These are phyloP conservation scores for Magnolia officinalis DNA, from an alignment of 164 flowering plant genomes.

Conservation along the genomic window DNA sequence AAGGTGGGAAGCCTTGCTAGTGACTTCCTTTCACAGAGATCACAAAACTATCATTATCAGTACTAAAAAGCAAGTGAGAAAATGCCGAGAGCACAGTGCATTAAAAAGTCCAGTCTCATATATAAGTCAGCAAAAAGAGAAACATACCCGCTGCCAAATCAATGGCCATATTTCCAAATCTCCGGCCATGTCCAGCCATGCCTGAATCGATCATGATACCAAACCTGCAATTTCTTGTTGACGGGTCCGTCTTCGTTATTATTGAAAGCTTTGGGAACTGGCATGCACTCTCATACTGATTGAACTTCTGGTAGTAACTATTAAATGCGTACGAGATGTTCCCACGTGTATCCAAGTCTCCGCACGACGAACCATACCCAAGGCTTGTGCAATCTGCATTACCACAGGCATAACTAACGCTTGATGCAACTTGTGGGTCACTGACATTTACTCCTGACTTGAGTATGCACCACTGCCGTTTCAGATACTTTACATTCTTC, in stretches of 20 bases:
- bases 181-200: neutral
- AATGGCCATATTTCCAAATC: neutral
- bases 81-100: neutral
- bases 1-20: neutral
- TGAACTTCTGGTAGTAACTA: conserved; percentile 6
- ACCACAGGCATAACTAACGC: conserved; percentile 9
- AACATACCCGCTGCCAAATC: neutral
- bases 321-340: conserved; percentile 13
- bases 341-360: conserved; percentile 7
- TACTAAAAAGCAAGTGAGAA: neutral
- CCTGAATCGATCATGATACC: conserved; percentile 1
- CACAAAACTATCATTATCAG: neutral
- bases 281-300: conserved; percentile 1
- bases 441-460: neutral
- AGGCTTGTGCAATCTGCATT: conserved; percentile 11
- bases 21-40: neutral
- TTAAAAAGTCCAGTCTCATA: neutral
- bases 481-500: conserved; percentile 11
- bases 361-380: conserved; percentile 13
- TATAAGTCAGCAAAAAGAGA: neutral
- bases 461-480: conserved; percentile 11
- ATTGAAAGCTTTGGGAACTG: conserved; percentile 1
- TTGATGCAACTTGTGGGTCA: neutral
- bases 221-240: conserved; percentile 3
- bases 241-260: neutral